Evolutionary conservation across 306 rosid genomes (phyloP), one percentile per base, ranked within the genome.

Genomic region (Abrus pulchellus): DNA sequence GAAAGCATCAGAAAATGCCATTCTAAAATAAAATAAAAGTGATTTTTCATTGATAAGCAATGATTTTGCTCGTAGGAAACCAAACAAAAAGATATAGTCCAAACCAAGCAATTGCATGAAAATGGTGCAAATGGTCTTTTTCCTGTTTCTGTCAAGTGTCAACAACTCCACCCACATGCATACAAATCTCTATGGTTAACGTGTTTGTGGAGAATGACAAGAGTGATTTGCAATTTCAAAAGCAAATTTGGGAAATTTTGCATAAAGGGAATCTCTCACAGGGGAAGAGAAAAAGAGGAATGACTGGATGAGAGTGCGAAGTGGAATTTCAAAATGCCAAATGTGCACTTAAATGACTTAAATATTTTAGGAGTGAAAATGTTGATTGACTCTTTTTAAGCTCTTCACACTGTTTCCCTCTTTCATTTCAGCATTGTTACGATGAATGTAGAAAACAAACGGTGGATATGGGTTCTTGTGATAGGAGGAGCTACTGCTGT

Each of bases 401-500:
- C 40, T 2, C 61, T 14, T 0, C 11, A 7, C 32, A 55, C 61
- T 2, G 2, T 7, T 3, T 8, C 11, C 28, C 61, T 6, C 28
- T 55, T 55, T 55, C 61, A 20, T 55, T 55, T 55, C 61, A 55
- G 61, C 1, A 10, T 27, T 27, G 32, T 55, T 27, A 55, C 32
- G 1, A 2, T 27, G 61, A 55, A 55, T 55, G 10, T 2, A 55
- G 61, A 55, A 6, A 55, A 33, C 61, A 55, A 33, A 2, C 6
- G 61, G 33, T 55, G 61, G 33, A 7, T 2, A 20, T 20, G 61
- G 61, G 29, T 55, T 27, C 20, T 2, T 27, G 61, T 6, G 61
- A 27, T 55, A 14, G 33, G 4, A 55, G 61, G 33, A 47, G 72
- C 77, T 36, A 5, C 12, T 77, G 34, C 52, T 64, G 54, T 63